Conservation (phyloP, 495 filamentous ascomycete species). For the Tetracladium marchalianum region DNA sequence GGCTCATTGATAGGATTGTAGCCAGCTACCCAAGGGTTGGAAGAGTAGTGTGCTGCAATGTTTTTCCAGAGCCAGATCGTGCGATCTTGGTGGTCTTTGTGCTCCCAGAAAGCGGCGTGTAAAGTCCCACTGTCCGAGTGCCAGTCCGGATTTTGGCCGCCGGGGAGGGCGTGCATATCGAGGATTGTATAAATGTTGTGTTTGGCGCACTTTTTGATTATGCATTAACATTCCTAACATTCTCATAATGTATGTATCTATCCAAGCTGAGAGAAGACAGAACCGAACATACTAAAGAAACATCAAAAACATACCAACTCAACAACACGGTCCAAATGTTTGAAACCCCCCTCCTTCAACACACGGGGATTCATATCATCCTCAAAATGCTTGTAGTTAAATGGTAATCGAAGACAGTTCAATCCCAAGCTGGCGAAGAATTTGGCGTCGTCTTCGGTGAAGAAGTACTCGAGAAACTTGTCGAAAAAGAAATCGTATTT, state of each 20-base stretch:
- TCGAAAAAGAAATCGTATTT: conserved; percentile 34
- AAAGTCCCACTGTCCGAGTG: conserved; percentile 46
- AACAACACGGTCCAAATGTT: conserved; percentile 48
- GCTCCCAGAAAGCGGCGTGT: conserved; percentile 52
- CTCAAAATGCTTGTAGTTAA: conserved; percentile 54
- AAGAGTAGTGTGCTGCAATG: conserved; percentile 43
- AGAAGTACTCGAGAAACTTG: conserved; percentile 50
- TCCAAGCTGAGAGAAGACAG: too few relatives aligned
- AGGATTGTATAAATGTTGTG: conserved; percentile 53
- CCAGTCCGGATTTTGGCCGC: conserved; percentile 55
- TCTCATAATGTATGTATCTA: too few relatives aligned
- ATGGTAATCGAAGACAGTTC: conserved; percentile 51
- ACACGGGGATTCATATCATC: conserved; percentile 51
- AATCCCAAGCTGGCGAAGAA: conserved; percentile 46
- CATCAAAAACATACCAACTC: conserved; percentile 27
- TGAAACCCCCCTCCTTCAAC: conserved; percentile 47
- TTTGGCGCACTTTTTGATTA: conserved; percentile 30
- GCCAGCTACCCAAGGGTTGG: conserved; percentile 45
- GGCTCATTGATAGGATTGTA: conserved; percentile 60
- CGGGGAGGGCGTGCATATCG: conserved; percentile 52
- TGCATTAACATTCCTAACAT: too few relatives aligned
- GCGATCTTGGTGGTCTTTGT: conserved; percentile 49
- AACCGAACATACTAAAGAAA: too few relatives aligned
- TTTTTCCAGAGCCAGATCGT: conserved; percentile 49
- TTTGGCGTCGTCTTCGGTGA: conserved; percentile 46